phyloP scores from a whole-genome alignment of 2,329 filamentous ascomycete genomes.

The Aspergillus japonicus region DNA sequence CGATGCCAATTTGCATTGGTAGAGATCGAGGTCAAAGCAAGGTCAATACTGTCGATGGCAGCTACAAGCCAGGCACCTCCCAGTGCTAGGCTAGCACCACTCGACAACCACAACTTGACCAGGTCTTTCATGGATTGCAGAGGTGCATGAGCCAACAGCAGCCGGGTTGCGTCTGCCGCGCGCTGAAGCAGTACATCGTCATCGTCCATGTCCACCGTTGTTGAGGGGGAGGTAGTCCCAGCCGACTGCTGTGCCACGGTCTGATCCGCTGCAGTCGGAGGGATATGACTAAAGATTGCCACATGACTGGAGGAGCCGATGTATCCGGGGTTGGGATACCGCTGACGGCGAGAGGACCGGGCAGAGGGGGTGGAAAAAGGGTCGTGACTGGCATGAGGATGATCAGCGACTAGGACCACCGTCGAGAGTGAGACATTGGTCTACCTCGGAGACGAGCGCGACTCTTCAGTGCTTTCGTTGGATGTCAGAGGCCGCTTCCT shows the following conservation, averaged over 20 bases:
- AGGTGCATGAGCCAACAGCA: constrained; percentile 21
- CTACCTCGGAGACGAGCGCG: too few species aligned
- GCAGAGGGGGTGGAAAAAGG: constrained; percentile 10
- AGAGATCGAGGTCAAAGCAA: not conserved
- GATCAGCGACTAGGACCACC: not conserved
- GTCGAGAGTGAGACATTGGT: too few species aligned
- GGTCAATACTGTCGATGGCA: not conserved
- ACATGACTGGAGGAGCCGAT: constrained; percentile 30
- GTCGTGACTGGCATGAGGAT: not conserved
- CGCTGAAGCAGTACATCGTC: constrained; percentile 26
- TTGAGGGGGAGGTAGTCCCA: too few species aligned
- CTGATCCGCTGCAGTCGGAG: constrained; percentile 13
- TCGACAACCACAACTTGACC: constrained; percentile 26
- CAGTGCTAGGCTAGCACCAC: constrained; percentile 26
- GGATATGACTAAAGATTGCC: constrained; percentile 31
- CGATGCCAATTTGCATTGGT: not conserved
- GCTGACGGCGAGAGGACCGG: constrained; percentile 23
- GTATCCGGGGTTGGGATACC: constrained; percentile 31
- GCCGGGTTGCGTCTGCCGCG: constrained; percentile 26
- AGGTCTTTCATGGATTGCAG: constrained; percentile 16
- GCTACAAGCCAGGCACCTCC: constrained; percentile 18
- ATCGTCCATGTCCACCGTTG: not conserved
- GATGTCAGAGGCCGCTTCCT: constrained; percentile 12
- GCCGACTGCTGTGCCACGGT: too few species aligned
- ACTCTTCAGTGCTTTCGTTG: not conserved